phyloP scores from a whole-genome alignment of 2,329 filamentous ascomycete genomes.

The Fonsecaea pedrosoi region DNA sequence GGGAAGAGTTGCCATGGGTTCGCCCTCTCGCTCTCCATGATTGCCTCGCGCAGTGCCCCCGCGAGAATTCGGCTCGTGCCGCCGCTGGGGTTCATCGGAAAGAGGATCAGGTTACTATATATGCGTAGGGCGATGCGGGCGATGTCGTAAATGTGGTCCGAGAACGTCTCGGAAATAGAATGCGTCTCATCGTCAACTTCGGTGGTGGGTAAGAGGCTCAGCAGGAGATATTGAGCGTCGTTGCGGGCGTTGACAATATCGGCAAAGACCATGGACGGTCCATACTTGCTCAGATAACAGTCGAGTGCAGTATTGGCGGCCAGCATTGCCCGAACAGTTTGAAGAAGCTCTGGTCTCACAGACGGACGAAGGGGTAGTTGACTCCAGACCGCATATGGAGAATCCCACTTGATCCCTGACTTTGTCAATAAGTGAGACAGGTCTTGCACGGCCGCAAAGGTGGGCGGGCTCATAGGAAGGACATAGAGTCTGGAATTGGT shows the following conservation, averaged over 20 bases:
- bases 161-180: not conserved
- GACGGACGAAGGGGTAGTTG: not conserved
- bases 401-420: not conserved
- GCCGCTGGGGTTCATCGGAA: slow-evolving; percentile 12
- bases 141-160: slow-evolving; percentile 5
- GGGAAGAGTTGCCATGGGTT: not conserved
- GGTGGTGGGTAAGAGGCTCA: slow-evolving; percentile 1
- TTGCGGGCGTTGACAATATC: slow-evolving; percentile 11
- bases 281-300: not conserved
- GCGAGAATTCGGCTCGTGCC: not conserved
- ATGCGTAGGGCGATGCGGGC: slow-evolving; percentile 1
- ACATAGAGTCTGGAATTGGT: slow-evolving; percentile 11
- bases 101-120: slow-evolving; percentile 7
- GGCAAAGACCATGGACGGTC: not conserved
- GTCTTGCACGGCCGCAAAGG: not conserved
- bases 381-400: not conserved
- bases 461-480: slow-evolving; percentile 8
- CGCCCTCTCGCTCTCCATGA: not conserved
- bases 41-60: not conserved
- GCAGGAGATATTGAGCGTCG: slow-evolving; percentile 7
- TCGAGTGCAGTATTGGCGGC: not conserved
- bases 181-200: not conserved
- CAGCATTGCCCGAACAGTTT: not conserved
- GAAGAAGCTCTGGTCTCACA: not conserved
- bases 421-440: not conserved